Conservation (phyloP, 495 filamentous ascomycete species). For the Delitschia confertaspora region DNA sequence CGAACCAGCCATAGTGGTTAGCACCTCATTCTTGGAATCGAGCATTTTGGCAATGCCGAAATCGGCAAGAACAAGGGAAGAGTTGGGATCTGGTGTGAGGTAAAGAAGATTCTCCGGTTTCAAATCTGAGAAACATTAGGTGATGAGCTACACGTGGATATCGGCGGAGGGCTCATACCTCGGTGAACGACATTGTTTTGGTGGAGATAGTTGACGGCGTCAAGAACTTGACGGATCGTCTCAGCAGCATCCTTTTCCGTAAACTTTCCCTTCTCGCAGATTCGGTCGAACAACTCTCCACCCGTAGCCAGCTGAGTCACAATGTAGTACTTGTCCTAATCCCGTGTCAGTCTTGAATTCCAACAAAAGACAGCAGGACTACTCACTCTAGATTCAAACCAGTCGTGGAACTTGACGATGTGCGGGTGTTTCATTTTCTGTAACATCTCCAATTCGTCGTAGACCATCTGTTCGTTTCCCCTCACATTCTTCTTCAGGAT, state of each 20-base stretch:
- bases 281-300: conserved; percentile 95
- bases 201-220: conserved; percentile 91
- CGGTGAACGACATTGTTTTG: conserved; percentile 92
- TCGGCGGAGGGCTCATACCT: conserved; percentile 47
- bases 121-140: conserved; percentile 53
- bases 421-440: conserved; percentile 84
- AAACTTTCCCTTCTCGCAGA: conserved; percentile 97
- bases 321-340: conserved; percentile 98
- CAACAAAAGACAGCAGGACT: neutral
- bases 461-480: conserved; percentile 97
- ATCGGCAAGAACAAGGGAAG: conserved; percentile 86
- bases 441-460: conserved; percentile 90
- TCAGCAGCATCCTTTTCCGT: conserved; percentile 98
- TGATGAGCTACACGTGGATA: neutral
- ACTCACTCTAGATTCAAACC: conserved; percentile 90
- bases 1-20: conserved; percentile 97
- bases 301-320: conserved; percentile 95
- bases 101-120: conserved; percentile 99
- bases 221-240: conserved; percentile 90
- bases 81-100: conserved; percentile 63
- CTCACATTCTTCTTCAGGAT: conserved; percentile 99
- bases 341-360: no score
- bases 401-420: conserved; percentile 96
- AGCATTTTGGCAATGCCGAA: conserved; percentile 99
- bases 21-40: conserved; percentile 75